Evolutionary conservation across 2,329 filamentous ascomycete genomes (phyloP), one percentile per base, ranked within the genome.

Genomic region (Calonectria honghensis): DNA sequence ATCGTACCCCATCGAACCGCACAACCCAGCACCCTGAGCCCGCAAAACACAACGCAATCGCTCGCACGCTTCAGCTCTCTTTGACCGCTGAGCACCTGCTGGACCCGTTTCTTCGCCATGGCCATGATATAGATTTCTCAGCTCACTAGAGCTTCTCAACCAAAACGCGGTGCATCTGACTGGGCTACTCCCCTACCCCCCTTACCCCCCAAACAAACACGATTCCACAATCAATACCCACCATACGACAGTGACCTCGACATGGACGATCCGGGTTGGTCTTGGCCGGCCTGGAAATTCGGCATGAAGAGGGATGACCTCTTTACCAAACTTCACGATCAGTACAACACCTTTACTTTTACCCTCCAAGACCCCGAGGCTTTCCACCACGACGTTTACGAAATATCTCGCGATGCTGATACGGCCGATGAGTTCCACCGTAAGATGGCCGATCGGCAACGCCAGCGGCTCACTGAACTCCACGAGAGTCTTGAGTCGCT

Each of bases 251-350:
- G 91, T 90, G 90, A 91, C 84, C 76, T 80, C 80, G 79, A 79
- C 75, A 92, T 92, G 90, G 90, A 91, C 83, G 90, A 91, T 71
- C 87, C 86, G 39, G 86, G 83, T 77, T 86, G 84, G 81, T 85
- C 87, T 78, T 92, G 90, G 90, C 90, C 90, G 54, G 88, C 88
- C 79, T 92, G 90, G 90, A 92, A 92, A 83, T 92, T 92, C 85
- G 90, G 90, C 80, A 88, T 92, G 88, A 91, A 90, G 86, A 88
- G 87, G 81, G 87, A 89, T 72, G 90, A 91, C 79, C 88, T 92
- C 83, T 89, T 89, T 81, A 89, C 88, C 68, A 90, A 87, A 68
- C 88, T 92, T 16, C 89, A 92, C 79, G 88, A 91, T 77, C 88
- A 89, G 81, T 92, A 91, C 84, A 92, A 92, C 84, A 92, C 90